Evolutionary conservation across 2,329 filamentous ascomycete genomes (phyloP).

Genomic region (Pestalotiopsis fici): DNA sequence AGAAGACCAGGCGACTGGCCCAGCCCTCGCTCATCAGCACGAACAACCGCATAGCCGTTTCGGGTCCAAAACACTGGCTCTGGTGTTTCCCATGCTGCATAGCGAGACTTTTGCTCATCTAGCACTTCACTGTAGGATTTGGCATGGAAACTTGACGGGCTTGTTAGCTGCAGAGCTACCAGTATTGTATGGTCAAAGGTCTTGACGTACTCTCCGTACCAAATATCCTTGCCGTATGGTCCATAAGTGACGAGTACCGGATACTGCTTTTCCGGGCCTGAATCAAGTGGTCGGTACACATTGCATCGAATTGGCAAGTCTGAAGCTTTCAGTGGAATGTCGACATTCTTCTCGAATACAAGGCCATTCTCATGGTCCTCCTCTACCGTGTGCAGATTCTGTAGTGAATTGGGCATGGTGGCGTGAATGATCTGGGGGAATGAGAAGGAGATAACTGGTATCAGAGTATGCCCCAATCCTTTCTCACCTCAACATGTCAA

Average conservation of each 20-base stretch:
- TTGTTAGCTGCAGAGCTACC: slow-evolving; percentile 19
- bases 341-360: background rate
- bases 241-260: slow-evolving; percentile 12
- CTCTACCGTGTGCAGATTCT: too few relatives aligned
- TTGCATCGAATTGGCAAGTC: background rate
- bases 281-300: slow-evolving; percentile 7
- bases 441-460: too few relatives aligned
- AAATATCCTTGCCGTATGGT: slow-evolving; percentile 9
- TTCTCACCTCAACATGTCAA: too few relatives aligned
- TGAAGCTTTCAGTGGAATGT: background rate
- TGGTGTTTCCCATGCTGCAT: slow-evolving; percentile 62
- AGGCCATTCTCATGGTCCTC: too few relatives aligned
- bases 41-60: slow-evolving; percentile 55
- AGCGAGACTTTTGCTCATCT: slow-evolving; percentile 43
- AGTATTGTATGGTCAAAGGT: too few relatives aligned
- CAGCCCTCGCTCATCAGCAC: slow-evolving; percentile 49
- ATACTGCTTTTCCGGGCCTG: slow-evolving; percentile 8
- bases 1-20: slow-evolving; percentile 48
- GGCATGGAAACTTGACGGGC: background rate
- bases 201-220: too few relatives aligned
- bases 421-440: too few relatives aligned
- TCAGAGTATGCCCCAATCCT: too few relatives aligned
- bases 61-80: slow-evolving; percentile 57
- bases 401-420: too few relatives aligned
- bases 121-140: slow-evolving; percentile 33